These are phyloP conservation scores for Chalciporus sp. DNA, from an alignment of 1,284 basidiomycete species.

Conservation along the genomic window DNA sequence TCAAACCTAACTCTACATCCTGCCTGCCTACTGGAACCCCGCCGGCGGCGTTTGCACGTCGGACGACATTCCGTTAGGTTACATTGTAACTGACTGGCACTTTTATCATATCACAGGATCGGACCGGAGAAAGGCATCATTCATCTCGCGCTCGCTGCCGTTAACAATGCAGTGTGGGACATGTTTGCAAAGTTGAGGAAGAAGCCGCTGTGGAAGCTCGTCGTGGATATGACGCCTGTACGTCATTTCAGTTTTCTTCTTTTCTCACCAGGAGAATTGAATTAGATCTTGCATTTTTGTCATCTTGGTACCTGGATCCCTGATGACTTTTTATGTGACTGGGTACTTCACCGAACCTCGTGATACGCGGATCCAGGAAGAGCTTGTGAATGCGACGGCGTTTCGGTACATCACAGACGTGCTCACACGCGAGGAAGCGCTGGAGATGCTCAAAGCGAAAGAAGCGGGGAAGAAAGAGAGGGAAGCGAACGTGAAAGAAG, in stretches of 20 bases:
- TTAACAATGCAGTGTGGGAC: constrained; percentile 80
- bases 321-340: background rate
- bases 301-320: constrained; percentile 1
- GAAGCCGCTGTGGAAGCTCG: constrained; percentile 85
- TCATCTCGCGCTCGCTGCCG: constrained; percentile 78
- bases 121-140: constrained; percentile 86
- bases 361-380: constrained; percentile 54
- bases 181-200: constrained; percentile 74
- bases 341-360: constrained; percentile 2
- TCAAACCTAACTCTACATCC: background rate
- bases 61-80: background rate
- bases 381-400: constrained; percentile 79
- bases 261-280: constrained; percentile 10
- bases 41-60: constrained; percentile 2
- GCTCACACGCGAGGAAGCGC: constrained; percentile 86
- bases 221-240: constrained; percentile 81
- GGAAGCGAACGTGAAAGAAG: constrained; percentile 67
- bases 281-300: background rate
- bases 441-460: constrained; percentile 77
- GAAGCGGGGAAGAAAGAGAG: constrained; percentile 77
- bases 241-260: constrained; percentile 21
- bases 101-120: constrained; percentile 60
- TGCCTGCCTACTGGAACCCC: background rate
- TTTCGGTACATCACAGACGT: constrained; percentile 94
- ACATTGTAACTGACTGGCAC: background rate